Conservation (phyloP, 169 alveolate genomes). For the Eimeria sp. region DNA sequence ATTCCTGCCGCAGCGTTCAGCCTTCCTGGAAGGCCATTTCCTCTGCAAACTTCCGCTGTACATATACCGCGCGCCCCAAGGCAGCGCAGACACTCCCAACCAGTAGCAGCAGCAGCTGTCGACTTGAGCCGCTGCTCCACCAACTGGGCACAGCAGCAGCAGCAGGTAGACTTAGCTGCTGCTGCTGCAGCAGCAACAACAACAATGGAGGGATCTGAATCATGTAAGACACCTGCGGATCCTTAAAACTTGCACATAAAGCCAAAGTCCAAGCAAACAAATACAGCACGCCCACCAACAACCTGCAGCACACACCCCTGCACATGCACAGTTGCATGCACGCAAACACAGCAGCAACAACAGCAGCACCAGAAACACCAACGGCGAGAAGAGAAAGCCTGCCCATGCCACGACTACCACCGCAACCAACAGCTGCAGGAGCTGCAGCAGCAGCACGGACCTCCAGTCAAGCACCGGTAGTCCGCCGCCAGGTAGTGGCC, state of each 20-base stretch:
- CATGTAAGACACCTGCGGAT: not conserved
- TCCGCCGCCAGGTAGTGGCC: slow-evolving; percentile 1
- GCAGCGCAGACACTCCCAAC: slow-evolving; percentile 15
- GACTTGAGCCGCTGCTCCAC: slow-evolving; percentile 16
- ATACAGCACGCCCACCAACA: slow-evolving; percentile 27
- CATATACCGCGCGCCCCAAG: slow-evolving; percentile 30
- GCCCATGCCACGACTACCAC: not conserved
- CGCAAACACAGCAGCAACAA: not conserved
- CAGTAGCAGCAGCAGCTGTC: slow-evolving; percentile 1
- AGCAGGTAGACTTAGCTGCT: not conserved
- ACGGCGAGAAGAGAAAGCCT: not conserved
- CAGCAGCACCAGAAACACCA: not conserved
- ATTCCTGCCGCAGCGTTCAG: too few species aligned
- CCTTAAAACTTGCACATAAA: slow-evolving; percentile 1
- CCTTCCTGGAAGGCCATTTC: not conserved
- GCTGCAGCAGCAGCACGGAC: not conserved
- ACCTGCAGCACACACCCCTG: not conserved
- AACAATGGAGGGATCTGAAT: not conserved
- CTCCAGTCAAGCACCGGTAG: slow-evolving; percentile 39
- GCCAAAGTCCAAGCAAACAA: not conserved
- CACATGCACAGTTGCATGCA: not conserved
- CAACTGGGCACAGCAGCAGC: slow-evolving; percentile 31
- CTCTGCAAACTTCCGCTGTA: not conserved
- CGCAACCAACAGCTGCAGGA: not conserved
- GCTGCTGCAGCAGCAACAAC: slow-evolving; percentile 9